Evolutionary conservation across 192 early-diverging fungal species (phyloP).

Genomic region (Lobosporangium transversale): DNA sequence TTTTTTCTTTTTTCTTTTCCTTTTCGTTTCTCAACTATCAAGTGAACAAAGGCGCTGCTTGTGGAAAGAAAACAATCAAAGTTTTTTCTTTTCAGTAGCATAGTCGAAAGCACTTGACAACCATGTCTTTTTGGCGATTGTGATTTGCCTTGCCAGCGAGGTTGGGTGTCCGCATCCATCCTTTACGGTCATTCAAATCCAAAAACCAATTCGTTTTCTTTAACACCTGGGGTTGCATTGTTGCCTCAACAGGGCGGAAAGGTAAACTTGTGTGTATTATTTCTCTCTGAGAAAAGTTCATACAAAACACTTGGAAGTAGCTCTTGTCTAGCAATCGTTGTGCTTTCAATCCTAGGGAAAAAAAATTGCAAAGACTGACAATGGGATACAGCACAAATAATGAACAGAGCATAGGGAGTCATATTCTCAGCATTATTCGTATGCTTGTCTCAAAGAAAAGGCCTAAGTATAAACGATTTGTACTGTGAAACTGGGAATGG

Average conservation of each 20-base stretch:
- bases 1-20: no score
- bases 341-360: conserved; percentile 11
- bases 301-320: conserved; percentile 27
- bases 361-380: conserved; percentile 36
- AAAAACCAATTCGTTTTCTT: conserved; percentile 7
- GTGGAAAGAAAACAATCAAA: no score
- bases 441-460: conserved; percentile 83
- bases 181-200: conserved; percentile 8
- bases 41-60: no score
- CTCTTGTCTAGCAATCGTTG: conserved; percentile 7
- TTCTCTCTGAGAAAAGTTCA: conserved; percentile 23
- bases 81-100: no score
- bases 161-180: conserved; percentile 6
- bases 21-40: no score
- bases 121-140: conserved; percentile 9
- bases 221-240: neutral
- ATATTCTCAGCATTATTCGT: no score
- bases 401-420: conserved; percentile 1
- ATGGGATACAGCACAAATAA: conserved; percentile 22
- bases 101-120: conserved; percentile 5
- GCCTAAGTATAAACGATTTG: conserved; percentile 76
- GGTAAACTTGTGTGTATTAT: conserved; percentile 26
- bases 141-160: conserved; percentile 17
- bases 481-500: conserved; percentile 82
- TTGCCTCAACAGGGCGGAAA: conserved; percentile 4